Percentiles rank a stretch among this genome's conserved stretches.
phyloP scores from a whole-genome alignment of 202 grass and related monocot species.

The Musa balbisiana region DNA sequence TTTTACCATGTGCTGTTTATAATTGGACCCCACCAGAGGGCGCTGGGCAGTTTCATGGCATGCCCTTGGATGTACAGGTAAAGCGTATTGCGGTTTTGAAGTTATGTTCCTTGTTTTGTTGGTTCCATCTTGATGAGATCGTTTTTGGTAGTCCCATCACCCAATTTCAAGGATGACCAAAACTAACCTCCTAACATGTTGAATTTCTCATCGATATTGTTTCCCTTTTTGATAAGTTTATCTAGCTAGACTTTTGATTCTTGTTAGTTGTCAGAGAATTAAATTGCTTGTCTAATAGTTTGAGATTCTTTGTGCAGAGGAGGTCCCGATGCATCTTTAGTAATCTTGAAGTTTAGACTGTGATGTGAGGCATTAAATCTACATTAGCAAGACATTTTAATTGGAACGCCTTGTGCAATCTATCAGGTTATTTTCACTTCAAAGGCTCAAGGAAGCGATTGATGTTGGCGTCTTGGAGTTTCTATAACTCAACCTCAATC shows the following conservation, averaged over 20 bases:
- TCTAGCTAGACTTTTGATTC: too few relatives aligned
- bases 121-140: background rate
- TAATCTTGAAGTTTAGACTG: too few relatives aligned
- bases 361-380: background rate
- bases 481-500: constrained; percentile 61
- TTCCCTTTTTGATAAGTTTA: too few relatives aligned
- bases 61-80: constrained; percentile 97
- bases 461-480: constrained; percentile 87
- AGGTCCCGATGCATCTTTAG: too few relatives aligned
- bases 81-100: background rate
- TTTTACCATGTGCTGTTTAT: constrained; percentile 91
- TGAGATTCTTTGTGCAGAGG: too few relatives aligned
- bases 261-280: too few relatives aligned
- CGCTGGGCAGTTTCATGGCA: constrained; percentile 90
- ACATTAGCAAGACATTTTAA: background rate
- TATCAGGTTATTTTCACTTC: constrained; percentile 76
- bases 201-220: too few relatives aligned
- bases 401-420: background rate
- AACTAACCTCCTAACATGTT: too few relatives aligned
- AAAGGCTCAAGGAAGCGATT: constrained; percentile 92
- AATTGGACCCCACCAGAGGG: constrained; percentile 96
- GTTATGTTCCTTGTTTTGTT: background rate
- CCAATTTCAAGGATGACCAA: too few relatives aligned
- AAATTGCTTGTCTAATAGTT: too few relatives aligned
- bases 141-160: background rate